Percentiles rank a stretch among this genome's conserved stretches.
phyloP scores from a whole-genome alignment of 2,329 filamentous ascomycete genomes.

The Sclerotinia spermophila region DNA sequence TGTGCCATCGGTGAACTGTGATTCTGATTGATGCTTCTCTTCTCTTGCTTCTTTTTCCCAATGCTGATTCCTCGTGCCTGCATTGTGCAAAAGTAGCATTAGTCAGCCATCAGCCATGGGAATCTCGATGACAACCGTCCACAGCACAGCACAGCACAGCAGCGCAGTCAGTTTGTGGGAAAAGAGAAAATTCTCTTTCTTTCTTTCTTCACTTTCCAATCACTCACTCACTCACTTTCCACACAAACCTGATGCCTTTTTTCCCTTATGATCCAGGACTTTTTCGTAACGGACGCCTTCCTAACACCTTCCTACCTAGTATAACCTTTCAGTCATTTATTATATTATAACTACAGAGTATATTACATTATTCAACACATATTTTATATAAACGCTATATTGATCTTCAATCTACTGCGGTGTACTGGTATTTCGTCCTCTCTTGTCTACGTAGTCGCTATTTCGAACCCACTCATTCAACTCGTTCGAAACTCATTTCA shows the following conservation, averaged over 20 bases:
- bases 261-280: too few species aligned
- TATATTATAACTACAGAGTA: too few species aligned
- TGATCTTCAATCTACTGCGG: neutral
- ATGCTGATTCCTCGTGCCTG: neutral
- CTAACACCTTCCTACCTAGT: too few species aligned
- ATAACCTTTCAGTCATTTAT: too few species aligned
- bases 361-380: too few species aligned
- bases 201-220: neutral
- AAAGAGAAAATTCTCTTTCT: neutral
- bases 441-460: neutral
- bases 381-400: too few species aligned
- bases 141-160: too few species aligned
- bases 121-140: constrained; percentile 6
- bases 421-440: too few species aligned
- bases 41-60: neutral
- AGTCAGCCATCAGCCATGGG: neutral
- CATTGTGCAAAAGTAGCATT: neutral
- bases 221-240: neutral
- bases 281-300: too few species aligned
- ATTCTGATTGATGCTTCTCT: neutral
- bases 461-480: neutral
- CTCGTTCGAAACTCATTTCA: too few species aligned
- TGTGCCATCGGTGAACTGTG: neutral
- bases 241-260: neutral
- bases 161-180: too few species aligned